phyloP scores from a whole-genome alignment of 345 rosid genomes.

The Toxicodendron radicans region DNA sequence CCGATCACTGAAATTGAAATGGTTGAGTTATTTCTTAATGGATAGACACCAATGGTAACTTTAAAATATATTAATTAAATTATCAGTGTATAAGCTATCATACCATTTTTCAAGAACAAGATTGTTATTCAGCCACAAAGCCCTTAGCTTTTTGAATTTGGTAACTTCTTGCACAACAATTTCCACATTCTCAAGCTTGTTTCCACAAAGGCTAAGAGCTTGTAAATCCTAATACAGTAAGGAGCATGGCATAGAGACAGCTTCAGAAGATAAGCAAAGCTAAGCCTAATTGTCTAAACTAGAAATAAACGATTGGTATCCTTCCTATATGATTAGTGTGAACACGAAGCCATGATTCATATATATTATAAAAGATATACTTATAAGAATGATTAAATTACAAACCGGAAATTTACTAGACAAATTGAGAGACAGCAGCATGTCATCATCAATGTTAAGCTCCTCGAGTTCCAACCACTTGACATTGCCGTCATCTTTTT shows the following conservation, averaged over 20 bases:
- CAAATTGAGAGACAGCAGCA: constrained; percentile 56
- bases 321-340: not conserved
- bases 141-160: constrained; percentile 67
- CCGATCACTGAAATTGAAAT: constrained; percentile 45
- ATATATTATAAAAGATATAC: not conserved
- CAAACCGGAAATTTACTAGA: constrained; percentile 63
- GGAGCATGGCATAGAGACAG: constrained; percentile 13
- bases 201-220: constrained; percentile 79
- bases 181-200: constrained; percentile 62
- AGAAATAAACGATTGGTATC: not conserved
- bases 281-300: not conserved
- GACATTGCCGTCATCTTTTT: constrained; percentile 44
- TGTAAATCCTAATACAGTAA: constrained; percentile 56
- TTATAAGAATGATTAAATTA: not conserved
- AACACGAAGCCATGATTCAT: not conserved
- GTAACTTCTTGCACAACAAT: constrained; percentile 56
- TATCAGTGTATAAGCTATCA: constrained; percentile 15
- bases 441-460: constrained; percentile 58
- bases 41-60: constrained; percentile 10
- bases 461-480: constrained; percentile 93
- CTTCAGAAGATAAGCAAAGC: constrained; percentile 13
- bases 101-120: constrained; percentile 63
- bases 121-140: constrained; percentile 84
- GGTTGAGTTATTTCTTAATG: constrained; percentile 13
- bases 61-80: not conserved